Percentiles rank a stretch among this genome's conserved stretches.
phyloP scores from a whole-genome alignment of 805 yeast genomes.

The Dipodascopsis uninucleata region DNA sequence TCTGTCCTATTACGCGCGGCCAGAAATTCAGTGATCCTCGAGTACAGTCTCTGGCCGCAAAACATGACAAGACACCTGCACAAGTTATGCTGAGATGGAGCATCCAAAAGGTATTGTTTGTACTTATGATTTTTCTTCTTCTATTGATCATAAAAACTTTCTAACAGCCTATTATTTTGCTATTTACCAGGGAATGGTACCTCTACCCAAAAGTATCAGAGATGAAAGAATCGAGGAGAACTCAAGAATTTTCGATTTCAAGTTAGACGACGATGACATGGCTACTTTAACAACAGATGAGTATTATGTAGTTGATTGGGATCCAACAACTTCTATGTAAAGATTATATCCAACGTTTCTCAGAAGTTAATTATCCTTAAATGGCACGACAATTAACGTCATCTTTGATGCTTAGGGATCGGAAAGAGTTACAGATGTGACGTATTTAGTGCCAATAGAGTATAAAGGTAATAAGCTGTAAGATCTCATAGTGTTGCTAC shows the following conservation, averaged over 20 bases:
- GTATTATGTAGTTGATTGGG: constrained; percentile 38
- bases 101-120: constrained; percentile 36
- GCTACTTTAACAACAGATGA: constrained; percentile 32
- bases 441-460: too few species aligned
- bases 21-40: constrained; percentile 34
- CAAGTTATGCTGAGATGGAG: constrained; percentile 71
- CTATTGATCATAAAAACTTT: background rate
- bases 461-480: too few species aligned
- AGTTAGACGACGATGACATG: constrained; percentile 33
- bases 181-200: constrained; percentile 51
- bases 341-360: too few species aligned
- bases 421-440: too few species aligned
- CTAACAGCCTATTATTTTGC: background rate
- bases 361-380: too few species aligned
- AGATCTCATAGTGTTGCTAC: too few species aligned
- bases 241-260: constrained; percentile 51
- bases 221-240: constrained; percentile 52
- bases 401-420: too few species aligned
- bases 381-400: too few species aligned
- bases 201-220: constrained; percentile 63
- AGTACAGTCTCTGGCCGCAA: constrained; percentile 45
- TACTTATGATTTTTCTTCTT: background rate
- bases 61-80: constrained; percentile 50
- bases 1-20: constrained; percentile 65
- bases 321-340: constrained; percentile 34